phyloP scores from a whole-genome alignment of 768 basidiomycete genomes.

The Rhodotorula paludigena region DNA sequence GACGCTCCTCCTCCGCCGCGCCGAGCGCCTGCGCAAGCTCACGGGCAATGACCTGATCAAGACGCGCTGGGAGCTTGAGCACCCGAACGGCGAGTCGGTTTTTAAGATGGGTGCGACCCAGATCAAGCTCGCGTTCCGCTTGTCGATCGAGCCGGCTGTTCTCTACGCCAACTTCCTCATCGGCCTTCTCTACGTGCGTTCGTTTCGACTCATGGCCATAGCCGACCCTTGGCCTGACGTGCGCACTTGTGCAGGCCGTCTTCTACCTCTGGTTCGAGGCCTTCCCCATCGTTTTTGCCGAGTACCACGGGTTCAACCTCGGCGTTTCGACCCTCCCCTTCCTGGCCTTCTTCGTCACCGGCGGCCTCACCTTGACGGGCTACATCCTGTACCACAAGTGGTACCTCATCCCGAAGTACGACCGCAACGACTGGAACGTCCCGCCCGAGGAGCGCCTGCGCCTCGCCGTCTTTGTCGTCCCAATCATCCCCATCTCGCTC shows the following conservation, averaged over 20 bases:
- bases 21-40: constrained; percentile 46
- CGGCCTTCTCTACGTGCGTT: constrained; percentile 27
- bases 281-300: constrained; percentile 46
- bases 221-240: background rate
- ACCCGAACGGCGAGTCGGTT: constrained; percentile 11
- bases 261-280: constrained; percentile 43
- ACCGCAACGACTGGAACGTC: constrained; percentile 5
- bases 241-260: background rate
- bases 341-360: constrained; percentile 43
- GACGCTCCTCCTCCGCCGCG: constrained; percentile 48
- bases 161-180: constrained; percentile 46
- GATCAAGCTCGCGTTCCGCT: constrained; percentile 43
- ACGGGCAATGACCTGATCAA: constrained; percentile 46
- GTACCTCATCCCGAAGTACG: constrained; percentile 21
- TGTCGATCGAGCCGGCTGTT: constrained; percentile 45
- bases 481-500: constrained; percentile 22
- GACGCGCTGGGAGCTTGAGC: constrained; percentile 44
- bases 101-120: constrained; percentile 11
- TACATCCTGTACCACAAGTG: constrained; percentile 36
- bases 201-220: too few relatives aligned
- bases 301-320: constrained; percentile 42
- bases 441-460: constrained; percentile 31
- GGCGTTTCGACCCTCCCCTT: constrained; percentile 40
- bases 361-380: constrained; percentile 17
- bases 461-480: constrained; percentile 26